phyloP scores from a whole-genome alignment of 768 basidiomycete genomes.

The Hygrophorus pudorinus region DNA sequence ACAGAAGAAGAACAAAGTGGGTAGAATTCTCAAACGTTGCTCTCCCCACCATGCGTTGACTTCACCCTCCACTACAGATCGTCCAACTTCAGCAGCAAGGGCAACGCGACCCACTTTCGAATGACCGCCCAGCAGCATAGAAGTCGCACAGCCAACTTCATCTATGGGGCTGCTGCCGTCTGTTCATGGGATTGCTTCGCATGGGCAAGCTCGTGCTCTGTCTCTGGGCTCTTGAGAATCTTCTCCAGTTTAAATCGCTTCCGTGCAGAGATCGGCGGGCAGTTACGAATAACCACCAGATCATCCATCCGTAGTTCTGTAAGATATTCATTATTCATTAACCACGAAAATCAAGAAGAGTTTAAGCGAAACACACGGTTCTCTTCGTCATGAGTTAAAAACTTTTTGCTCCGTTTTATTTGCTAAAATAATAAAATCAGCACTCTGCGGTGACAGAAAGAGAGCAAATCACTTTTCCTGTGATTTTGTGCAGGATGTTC shows the following conservation, averaged over 20 bases:
- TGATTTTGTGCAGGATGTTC: constrained; percentile 58
- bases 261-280: constrained; percentile 67
- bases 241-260: constrained; percentile 69
- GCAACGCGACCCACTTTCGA: too few relatives aligned
- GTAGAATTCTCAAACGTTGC: constrained; percentile 7
- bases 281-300: constrained; percentile 69
- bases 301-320: constrained; percentile 60
- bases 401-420: constrained; percentile 69
- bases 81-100: too few relatives aligned
- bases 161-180: too few relatives aligned
- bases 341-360: not conserved
- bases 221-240: constrained; percentile 59
- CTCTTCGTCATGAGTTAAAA: constrained; percentile 62
- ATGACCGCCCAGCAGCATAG: too few relatives aligned
- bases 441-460: not conserved
- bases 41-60: too few relatives aligned
- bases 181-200: not conserved
- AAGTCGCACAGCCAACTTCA: too few relatives aligned
- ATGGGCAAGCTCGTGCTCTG: constrained; percentile 35
- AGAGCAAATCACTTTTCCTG: constrained; percentile 51
- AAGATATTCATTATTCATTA: constrained; percentile 5
- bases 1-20: constrained; percentile 75
- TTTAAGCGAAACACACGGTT: constrained; percentile 41
- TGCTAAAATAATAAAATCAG: constrained; percentile 36
- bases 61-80: too few relatives aligned